Base-by-base conservation (phyloP, 2,329 filamentous ascomycete genomes). In the Colletotrichum karsti region DNA sequence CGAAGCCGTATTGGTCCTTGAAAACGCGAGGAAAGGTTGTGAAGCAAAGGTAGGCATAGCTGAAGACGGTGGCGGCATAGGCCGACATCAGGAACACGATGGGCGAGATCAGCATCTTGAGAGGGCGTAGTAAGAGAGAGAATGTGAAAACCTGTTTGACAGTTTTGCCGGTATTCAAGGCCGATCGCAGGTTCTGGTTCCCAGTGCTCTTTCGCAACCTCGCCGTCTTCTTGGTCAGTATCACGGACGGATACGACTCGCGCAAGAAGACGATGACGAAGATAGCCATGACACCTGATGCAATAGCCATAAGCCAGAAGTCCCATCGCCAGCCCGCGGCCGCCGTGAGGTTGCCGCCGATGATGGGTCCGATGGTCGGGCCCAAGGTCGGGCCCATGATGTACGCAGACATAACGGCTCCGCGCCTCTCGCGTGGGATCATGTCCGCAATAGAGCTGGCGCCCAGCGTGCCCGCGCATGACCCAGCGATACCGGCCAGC, bases 271-370 rank as follows among this genome's bases (percentile, higher is more conserved):
- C 10, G 1, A 69, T 8, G 3, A 78, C 30, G 18, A 73, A 72
- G 50, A 77, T 74, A 8, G 22, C 20, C 18, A 54, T 41, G 24
- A 33, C 76, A 2, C 79, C 82, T 1, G 30, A 35, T 9, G 46
- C 90, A 57, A 92, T 91, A 39, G 90, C 78, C 53, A 92, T 81
- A 4, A 90, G 81, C 77, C 90, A 92, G 74, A 91, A 90, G 0
- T 82, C 83, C 88, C 88, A 90, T 37, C 87, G 80, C 84, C 90
- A 92, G n/a, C 81, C 83, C 9, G 83, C 85, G 68, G 84, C 86
- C 67, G 89, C 80, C 65, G 90, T 88, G 63, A 92, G 86, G 70
- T 90, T 91, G 1, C 89, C 89, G 5, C 88, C 89, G 24, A 84
- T 75, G 6, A 80, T 71, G 1, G 79, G 79, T 0, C 78, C 79